These are phyloP conservation scores for Coemansia biformis DNA, from an alignment of 192 early-diverging fungal genomes.

Conservation along the genomic window DNA sequence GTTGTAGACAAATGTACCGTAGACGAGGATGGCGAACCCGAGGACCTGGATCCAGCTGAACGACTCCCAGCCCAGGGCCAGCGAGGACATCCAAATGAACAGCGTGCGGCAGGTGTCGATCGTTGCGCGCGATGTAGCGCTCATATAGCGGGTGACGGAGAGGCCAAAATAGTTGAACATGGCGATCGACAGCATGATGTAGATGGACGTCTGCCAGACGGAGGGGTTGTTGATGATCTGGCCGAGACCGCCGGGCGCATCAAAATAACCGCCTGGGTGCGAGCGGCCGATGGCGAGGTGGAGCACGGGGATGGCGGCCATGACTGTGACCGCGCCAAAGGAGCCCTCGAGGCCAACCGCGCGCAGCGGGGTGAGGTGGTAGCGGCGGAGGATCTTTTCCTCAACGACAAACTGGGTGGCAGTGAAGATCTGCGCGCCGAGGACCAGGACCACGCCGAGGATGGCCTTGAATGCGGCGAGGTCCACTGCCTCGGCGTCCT, in stretches of 20 bases:
- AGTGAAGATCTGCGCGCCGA: conserved; percentile 89
- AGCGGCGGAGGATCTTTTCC: conserved; percentile 82
- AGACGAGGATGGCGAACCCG: conserved; percentile 67
- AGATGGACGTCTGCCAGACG: conserved; percentile 69
- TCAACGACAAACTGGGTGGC: conserved; percentile 95
- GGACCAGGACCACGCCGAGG: conserved; percentile 76
- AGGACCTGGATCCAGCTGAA: conserved; percentile 91
- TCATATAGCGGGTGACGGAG: conserved; percentile 77
- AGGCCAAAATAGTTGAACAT: conserved; percentile 96
- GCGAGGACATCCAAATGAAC: conserved; percentile 90
- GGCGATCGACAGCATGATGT: conserved; percentile 87
- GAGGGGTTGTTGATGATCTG: conserved; percentile 60
- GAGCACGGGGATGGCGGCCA: conserved; percentile 67
- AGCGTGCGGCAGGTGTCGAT: conserved; percentile 95
- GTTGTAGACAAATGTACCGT: conserved; percentile 89
- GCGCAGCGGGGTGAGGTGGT: conserved; percentile 74
- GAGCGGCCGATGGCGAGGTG: conserved; percentile 63
- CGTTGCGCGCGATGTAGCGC: conserved; percentile 86
- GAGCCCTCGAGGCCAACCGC: conserved; percentile 91
- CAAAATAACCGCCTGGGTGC: conserved; percentile 76
- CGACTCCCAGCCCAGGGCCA: conserved; percentile 90
- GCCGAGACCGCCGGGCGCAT: conserved; percentile 66
- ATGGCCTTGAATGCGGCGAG: conserved; percentile 51
- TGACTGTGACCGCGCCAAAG: conserved; percentile 75
- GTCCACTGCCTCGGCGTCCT: conserved; percentile 24